phyloP scores from a whole-genome alignment of 1,139 yeast genomes.

The Hansenula sp. region DNA sequence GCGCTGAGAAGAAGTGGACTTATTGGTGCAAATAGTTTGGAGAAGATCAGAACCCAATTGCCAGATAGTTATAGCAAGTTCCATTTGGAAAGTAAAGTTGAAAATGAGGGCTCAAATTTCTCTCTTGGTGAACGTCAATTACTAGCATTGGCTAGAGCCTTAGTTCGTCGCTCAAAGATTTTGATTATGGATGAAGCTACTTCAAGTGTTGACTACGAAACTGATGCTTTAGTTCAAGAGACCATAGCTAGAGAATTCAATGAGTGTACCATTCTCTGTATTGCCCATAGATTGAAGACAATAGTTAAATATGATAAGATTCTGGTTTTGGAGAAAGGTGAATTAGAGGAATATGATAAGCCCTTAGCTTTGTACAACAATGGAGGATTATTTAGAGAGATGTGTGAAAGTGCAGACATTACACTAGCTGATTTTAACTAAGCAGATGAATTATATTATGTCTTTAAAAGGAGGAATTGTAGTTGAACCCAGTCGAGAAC shows the following conservation, averaged over 20 bases:
- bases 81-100: conserved; percentile 58
- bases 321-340: too few relatives aligned
- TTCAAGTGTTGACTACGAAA: conserved; percentile 70
- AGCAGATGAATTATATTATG: too few relatives aligned
- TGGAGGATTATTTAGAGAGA: too few relatives aligned
- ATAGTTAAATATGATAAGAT: too few relatives aligned
- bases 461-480: too few relatives aligned
- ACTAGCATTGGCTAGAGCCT: conserved; percentile 66
- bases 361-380: too few relatives aligned
- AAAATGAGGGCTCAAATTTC: conserved; percentile 66
- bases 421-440: too few relatives aligned
- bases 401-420: too few relatives aligned
- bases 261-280: conserved; percentile 63
- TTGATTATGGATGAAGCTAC: conserved; percentile 77
- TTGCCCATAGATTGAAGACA: too few relatives aligned
- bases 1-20: conserved; percentile 58
- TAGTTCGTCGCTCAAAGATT: conserved; percentile 58
- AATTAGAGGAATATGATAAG: too few relatives aligned
- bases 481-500: too few relatives aligned
- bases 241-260: conserved; percentile 56
- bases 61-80: conserved; percentile 44
- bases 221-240: conserved; percentile 61
- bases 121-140: conserved; percentile 73
- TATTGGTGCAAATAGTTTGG: conserved; percentile 34
- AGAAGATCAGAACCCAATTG: conserved; percentile 23